Conservation (phyloP, 768 basidiomycete genomes). For the Rhodotorula toruloides region DNA sequence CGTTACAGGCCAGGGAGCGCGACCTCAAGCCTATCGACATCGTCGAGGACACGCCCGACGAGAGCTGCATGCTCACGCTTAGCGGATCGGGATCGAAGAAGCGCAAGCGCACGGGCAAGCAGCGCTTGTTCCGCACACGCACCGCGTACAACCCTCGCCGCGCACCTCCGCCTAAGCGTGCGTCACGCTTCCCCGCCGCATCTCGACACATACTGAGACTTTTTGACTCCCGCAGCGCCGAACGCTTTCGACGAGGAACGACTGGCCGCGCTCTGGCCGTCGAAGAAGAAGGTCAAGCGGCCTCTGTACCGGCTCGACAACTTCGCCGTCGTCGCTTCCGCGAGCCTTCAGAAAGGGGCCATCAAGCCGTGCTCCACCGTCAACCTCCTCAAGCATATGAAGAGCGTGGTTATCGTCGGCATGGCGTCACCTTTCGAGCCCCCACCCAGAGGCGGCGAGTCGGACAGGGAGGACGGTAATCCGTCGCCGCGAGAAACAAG, state of each 20-base stretch:
- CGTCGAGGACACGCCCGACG: no score
- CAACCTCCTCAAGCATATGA: background rate
- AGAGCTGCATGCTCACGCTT: no score
- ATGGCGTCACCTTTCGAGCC: background rate
- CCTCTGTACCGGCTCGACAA: background rate
- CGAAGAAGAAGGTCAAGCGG: background rate
- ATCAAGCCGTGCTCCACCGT: background rate
- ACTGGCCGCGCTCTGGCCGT: background rate
- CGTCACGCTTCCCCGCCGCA: background rate
- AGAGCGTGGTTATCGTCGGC: background rate
- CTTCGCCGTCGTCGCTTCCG: background rate
- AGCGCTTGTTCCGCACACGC: no score
- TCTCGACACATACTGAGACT: no score
- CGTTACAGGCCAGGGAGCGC: no score
- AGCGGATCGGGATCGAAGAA: no score
- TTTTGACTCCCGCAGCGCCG: background rate
- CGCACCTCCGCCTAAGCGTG: no score
- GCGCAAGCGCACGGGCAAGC: no score
- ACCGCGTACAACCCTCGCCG: no score
- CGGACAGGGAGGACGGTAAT: background rate
- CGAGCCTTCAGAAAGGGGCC: background rate
- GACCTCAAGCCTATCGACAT: no score
- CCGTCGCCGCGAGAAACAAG: no score
- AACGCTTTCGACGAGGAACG: background rate
- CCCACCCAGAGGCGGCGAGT: background rate